Base-by-base conservation (phyloP, 2,329 filamentous ascomycete species). In the Diaporthe aspalathi region DNA sequence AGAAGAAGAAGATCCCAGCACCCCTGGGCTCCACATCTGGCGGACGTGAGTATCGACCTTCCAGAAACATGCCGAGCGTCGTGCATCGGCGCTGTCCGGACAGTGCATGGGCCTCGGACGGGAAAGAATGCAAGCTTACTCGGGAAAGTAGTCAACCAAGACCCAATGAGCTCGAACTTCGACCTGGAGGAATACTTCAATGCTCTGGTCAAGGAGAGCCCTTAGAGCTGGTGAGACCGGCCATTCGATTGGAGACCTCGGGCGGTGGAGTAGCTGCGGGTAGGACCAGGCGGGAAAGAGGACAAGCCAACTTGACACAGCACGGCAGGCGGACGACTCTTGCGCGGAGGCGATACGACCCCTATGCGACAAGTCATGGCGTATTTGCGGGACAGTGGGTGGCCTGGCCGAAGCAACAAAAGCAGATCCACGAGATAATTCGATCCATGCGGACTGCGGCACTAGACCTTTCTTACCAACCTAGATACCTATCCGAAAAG, bases 161-260 rank as follows among this genome's bases (percentile, higher is more conserved):
- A 98, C 84, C 92, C 92, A 73, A 90, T 92, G 80, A 91, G 96
- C 85, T 91, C 94, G 80, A 94, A 94, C 80, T 98, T 98, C 85
- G 95, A 99, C 82, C 88, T 98, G 77, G 95, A 98, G 87, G 91
- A 93, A 77, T 94, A 90, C 83, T 84, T 97, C 82, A 88, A 90
- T 79, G 87, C 89, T 77, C 84, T 94, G 77, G 77, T 83, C 75
- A 83, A 85, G 80, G 81, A 87, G 79, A 88, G 83, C 79, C 81
- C 86, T 77, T 89, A 84, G 82, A 52, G 74, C 35, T 65, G 70
- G 73, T 73, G 65, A 74, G 62, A 54, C 67, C 73, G 75, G 54
- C 67, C 56, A 65, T 70, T 75, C 76, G 77, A 76, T 76, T 75
- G 74, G 73, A 53, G 49, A 52, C 40, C 65, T 32, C 35, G 47